Conservation (phyloP, 768 basidiomycete species). For the Omphalotus guepiniiformis region DNA sequence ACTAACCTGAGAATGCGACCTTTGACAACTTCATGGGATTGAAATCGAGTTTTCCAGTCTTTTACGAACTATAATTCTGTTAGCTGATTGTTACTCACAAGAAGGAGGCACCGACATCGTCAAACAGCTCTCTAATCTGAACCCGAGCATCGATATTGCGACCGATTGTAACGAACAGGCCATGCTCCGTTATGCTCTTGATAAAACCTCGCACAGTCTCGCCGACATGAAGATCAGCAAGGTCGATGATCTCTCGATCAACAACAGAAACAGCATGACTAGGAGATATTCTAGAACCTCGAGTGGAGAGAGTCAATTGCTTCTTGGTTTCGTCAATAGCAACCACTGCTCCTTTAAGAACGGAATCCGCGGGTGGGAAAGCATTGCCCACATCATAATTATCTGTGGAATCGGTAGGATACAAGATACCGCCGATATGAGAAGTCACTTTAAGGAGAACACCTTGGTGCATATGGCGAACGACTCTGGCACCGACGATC, state of each 20-base stretch:
- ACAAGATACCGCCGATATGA: conserved; percentile 69
- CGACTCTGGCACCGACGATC: conserved; percentile 75
- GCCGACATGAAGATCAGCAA: conserved; percentile 66
- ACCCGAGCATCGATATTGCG: conserved; percentile 85
- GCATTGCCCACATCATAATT: conserved; percentile 59
- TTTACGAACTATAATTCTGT: conserved; percentile 72
- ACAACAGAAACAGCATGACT: conserved; percentile 43
- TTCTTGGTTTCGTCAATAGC: conserved; percentile 61
- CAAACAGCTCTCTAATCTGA: conserved; percentile 90
- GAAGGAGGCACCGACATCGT: conserved; percentile 51
- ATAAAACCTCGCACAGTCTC: conserved; percentile 83
- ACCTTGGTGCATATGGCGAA: conserved; percentile 66
- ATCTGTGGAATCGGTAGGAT: conserved; percentile 80
- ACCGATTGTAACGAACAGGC: conserved; percentile 85
- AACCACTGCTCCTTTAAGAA: conserved; percentile 70
- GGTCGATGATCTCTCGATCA: conserved; percentile 63
- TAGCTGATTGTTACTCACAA: neutral
- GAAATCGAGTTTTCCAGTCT: conserved; percentile 88
- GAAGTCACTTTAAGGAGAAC: conserved; percentile 73
- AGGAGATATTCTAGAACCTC: conserved; percentile 64
- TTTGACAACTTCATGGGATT: conserved; percentile 76
- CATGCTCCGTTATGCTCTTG: conserved; percentile 82
- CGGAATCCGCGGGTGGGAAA: conserved; percentile 58
- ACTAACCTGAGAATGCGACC: conserved; percentile 79
- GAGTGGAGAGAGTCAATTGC: conserved; percentile 76